Percentiles rank a stretch among this genome's conserved stretches.
These are phyloP conservation scores for Cladobotryum protrusum DNA, from an alignment of 2,329 filamentous ascomycete genomes.

Conservation along the genomic window DNA sequence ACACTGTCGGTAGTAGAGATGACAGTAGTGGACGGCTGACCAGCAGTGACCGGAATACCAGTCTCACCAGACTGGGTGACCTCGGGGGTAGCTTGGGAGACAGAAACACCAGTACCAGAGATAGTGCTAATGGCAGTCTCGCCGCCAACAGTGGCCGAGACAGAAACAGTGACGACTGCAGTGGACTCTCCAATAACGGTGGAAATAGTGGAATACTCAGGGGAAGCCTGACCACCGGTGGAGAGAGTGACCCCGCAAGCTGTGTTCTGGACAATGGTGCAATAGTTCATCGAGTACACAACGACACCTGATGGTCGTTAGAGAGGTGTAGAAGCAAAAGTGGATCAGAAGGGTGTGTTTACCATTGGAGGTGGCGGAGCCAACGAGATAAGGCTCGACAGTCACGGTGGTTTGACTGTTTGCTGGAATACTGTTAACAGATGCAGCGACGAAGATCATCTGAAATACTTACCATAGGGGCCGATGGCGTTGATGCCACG, in stretches of 20 bases:
- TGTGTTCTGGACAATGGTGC: slow-evolving; percentile 29
- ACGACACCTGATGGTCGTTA: slow-evolving; percentile 21
- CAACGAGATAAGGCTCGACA: slow-evolving; percentile 25
- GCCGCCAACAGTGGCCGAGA: not conserved
- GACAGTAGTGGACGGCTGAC: slow-evolving; percentile 9
- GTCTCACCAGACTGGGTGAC: slow-evolving; percentile 1
- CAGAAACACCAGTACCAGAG: not conserved
- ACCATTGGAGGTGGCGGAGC: slow-evolving; percentile 28
- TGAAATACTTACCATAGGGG: not conserved
- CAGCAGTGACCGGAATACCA: not conserved
- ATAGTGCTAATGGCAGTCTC: slow-evolving; percentile 2
- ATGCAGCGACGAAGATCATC: not conserved
- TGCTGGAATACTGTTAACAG: slow-evolving; percentile 18
- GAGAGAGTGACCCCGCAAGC: slow-evolving; percentile 26
- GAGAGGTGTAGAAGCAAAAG: not conserved
- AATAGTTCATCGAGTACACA: slow-evolving; percentile 31
- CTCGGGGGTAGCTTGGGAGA: not conserved
- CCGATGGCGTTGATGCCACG: slow-evolving; percentile 8
- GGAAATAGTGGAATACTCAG: slow-evolving; percentile 9
- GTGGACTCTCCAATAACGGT: slow-evolving; percentile 1
- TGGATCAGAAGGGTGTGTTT: slow-evolving; percentile 6
- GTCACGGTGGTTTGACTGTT: slow-evolving; percentile 22
- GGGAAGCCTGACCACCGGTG: slow-evolving; percentile 17
- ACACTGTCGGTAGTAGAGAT: slow-evolving; percentile 16
- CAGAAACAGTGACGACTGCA: not conserved